Evolutionary conservation across 257 asterid genomes (phyloP), one percentile per base, ranked within the genome.

Genomic region (Apocynum venetum): DNA sequence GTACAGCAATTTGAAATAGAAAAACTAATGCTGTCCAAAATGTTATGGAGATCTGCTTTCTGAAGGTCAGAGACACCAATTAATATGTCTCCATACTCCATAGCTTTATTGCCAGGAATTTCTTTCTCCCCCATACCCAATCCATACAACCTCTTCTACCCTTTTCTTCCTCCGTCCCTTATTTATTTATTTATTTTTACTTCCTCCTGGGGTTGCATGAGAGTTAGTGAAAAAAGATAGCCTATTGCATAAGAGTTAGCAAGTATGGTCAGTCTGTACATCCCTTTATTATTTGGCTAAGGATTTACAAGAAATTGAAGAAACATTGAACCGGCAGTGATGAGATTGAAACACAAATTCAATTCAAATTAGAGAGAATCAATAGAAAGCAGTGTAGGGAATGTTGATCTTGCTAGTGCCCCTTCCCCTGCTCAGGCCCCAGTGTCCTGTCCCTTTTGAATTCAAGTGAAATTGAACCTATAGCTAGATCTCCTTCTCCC

Each of bases 81-180:
- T 74, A 78, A 74, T 82, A 69, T 78, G 82, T 78, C 65, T 74
- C 82, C 82, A 78, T 74, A 73, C 79, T 69, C 70, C 51, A 38
- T 78, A 52, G 49, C 64, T 63, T 36, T 73, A 35, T 73, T 41
- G 64, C 35, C 77, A 48, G 79, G 66, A 46, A 43, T 6, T 35
- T 56, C 40, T 48, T 72, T 40, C 63, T 66, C 71, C 31, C 79
- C 85, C 75, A 67, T 73, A 48, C 82, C 79, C 65, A 4, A 15
- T 14, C 60, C 4, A 11, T 49, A 7, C 53, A 8, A 9, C 13
- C 0, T 4, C 13, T 11, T 11, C 53, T 8, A 49, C 7, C 10
- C 2, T 1, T 20, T 52, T 2, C 0, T 4, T 14, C 12, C 57
- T 49, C 2, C 57, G 0, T 55, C 9, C 17, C 17, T 55, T 4